Conservation (phyloP, 1,139 yeast genomes). For the Yamadazyma siamensis region DNA sequence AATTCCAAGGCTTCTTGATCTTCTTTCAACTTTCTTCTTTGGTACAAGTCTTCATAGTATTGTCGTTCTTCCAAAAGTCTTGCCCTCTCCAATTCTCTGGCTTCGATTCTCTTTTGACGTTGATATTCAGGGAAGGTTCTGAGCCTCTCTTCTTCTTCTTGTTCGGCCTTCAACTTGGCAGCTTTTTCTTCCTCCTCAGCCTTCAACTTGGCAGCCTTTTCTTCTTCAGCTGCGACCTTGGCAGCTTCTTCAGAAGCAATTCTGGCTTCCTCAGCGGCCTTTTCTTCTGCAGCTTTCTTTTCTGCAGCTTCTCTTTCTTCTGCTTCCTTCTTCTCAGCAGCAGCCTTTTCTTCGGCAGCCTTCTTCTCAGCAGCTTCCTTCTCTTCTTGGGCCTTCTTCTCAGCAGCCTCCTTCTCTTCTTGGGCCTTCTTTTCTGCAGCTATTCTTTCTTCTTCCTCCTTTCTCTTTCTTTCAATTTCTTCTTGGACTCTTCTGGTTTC, state of each 20-base stretch:
- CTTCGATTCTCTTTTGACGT: conserved; percentile 22
- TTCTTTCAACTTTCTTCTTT: conserved; percentile 24
- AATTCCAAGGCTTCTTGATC: conserved; percentile 23
- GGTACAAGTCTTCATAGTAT: conserved; percentile 25
- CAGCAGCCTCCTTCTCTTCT: conserved; percentile 34
- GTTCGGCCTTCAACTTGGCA: conserved; percentile 16
- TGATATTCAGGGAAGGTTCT: conserved; percentile 26
- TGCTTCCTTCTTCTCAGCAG: conserved; percentile 17
- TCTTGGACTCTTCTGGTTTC: conserved; percentile 29
- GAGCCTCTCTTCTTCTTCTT: conserved; percentile 17
- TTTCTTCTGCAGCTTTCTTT: conserved; percentile 12
- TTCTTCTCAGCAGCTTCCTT: conserved; percentile 32
- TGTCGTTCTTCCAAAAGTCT: conserved; percentile 23
- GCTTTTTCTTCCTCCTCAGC: conserved; percentile 20
- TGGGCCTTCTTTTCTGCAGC: conserved; percentile 14
- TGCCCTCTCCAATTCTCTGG: conserved; percentile 27
- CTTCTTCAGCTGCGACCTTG: conserved; percentile 14
- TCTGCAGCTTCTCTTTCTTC: conserved; percentile 19
- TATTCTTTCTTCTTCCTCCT: conserved; percentile 18
- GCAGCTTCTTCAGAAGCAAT: conserved; percentile 17
- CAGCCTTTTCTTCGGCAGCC: conserved; percentile 28
- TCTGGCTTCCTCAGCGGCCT: conserved; percentile 17
- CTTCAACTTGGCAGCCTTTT: conserved; percentile 17
- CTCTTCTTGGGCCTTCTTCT: conserved; percentile 38
- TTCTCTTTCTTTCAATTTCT: conserved; percentile 24